Base-by-base conservation (phyloP, 1,284 basidiomycete genomes). In the Athelia sp. region DNA sequence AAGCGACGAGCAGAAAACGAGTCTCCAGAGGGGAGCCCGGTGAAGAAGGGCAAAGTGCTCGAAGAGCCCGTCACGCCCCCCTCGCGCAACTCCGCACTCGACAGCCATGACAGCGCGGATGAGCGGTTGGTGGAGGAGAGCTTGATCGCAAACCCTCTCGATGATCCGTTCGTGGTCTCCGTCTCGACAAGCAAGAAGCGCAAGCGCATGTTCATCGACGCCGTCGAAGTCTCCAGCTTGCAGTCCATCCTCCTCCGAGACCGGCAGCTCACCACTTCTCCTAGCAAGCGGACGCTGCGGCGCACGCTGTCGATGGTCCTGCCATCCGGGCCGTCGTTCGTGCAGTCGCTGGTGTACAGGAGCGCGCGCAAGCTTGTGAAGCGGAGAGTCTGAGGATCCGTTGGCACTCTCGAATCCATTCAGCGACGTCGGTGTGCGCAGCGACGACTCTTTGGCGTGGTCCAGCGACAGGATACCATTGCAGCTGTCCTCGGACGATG, bases 401-500 rank as follows among this genome's bases (percentile, higher is more conserved):
- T 2, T 50, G 71, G 45, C 1, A 52, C 51, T 14, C 46, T 74
- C 22, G 62, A 62, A 50, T 62, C 68, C 19, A 61, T 63, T 29
- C 26, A 13, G 26, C 26, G 26, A n/a, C n/a, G n/a, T n/a, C n/a
- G n/a, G n/a, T n/a, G n/a, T n/a, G n/a, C n/a, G 26, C 26, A 29
- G 26, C 26, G 26, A 29, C 75, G 0, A 74, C 76, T 50, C 66
- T 72, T 8, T 40, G 36, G 36, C 26, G 15, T 40, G 36, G 19
- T 21, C 15, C 6, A 40, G 36, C 36, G n/a, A 21, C 36, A 40
- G n/a, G 15, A 6, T 34, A 60, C 22, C 53, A 63, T 15, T 18
- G 31, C 45, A 60, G 17, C 54, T 59, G 9, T 75, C 74, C 3
- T 85, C 82, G 1, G 84, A 87, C 54, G 82, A 87, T 51, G 78